Conservation (phyloP, 1,284 basidiomycete species). For the Austroboletus niveus region DNA sequence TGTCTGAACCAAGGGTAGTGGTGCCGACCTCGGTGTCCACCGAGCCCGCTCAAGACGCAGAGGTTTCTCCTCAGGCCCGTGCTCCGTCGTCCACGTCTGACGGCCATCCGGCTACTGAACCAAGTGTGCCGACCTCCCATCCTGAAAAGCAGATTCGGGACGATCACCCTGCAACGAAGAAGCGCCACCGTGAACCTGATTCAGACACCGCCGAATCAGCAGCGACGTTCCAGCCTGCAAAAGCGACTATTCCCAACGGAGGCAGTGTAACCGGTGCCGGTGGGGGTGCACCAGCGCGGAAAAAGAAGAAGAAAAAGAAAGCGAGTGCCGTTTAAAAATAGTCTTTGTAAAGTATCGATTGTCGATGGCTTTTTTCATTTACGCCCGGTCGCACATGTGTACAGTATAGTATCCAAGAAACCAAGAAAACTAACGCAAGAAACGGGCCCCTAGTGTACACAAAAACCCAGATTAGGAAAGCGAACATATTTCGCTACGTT, state of each 20-base stretch:
- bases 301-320: conserved; percentile 28
- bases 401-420: no score
- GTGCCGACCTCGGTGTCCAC: conserved; percentile 38
- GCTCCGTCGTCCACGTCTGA: not conserved
- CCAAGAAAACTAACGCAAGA: not conserved
- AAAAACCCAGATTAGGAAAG: not conserved
- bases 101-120: not conserved
- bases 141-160: not conserved
- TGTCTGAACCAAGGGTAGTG: conserved; percentile 68
- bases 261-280: not conserved
- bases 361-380: no score
- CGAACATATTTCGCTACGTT: no score
- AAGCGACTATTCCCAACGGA: not conserved
- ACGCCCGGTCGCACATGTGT: no score
- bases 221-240: not conserved
- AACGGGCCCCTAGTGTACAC: not conserved
- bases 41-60: not conserved
- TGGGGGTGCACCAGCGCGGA: conserved; percentile 8
- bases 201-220: not conserved
- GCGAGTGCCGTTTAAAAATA: not conserved
- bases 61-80: not conserved
- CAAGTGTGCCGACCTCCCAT: not conserved
- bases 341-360: not conserved
- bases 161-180: conserved; percentile 6
- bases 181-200: conserved; percentile 19